These are phyloP conservation scores for Salix koriyanagi DNA, from an alignment of 345 rosid species.

Conservation along the genomic window DNA sequence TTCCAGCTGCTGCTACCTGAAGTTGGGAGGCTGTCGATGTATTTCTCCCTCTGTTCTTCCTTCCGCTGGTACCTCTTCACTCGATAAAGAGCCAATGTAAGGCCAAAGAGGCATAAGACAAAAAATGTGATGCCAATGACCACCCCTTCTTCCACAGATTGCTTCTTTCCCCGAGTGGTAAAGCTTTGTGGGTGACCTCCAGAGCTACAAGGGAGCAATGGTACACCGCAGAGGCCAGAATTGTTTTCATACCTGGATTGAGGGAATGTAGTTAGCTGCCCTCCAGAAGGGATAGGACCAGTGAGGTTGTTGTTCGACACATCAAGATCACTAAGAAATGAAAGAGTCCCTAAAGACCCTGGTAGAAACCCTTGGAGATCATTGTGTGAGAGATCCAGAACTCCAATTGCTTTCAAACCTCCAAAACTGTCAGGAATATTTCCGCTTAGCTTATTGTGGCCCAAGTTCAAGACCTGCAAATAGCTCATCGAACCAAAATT, in stretches of 20 bases:
- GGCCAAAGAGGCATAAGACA: conserved; percentile 54
- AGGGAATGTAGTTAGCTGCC: conserved; percentile 92
- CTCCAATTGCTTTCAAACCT: conserved; percentile 69
- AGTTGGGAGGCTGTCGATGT: conserved; percentile 81
- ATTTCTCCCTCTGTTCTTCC: conserved; percentile 65
- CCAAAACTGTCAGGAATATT: conserved; percentile 75
- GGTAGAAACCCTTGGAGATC: conserved; percentile 70
- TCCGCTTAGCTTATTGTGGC: conserved; percentile 74
- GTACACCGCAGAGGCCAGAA: conserved; percentile 89
- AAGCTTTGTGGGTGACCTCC: conserved; percentile 23
- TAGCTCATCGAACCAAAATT: conserved; percentile 61
- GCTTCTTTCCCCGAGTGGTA: conserved; percentile 31
- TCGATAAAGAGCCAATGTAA: conserved; percentile 56
- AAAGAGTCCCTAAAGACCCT: conserved; percentile 61
- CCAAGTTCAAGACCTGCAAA: conserved; percentile 87
- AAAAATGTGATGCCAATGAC: conserved; percentile 70
- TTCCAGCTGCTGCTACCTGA: conserved; percentile 91
- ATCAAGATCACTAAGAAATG: conserved; percentile 90
- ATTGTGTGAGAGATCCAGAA: conserved; percentile 88
- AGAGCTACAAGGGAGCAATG: conserved; percentile 62
- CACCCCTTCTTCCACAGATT: conserved; percentile 50
- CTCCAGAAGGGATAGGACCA: conserved; percentile 85
- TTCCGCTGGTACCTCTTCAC: conserved; percentile 53
- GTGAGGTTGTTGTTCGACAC: conserved; percentile 87
- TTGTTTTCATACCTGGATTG: conserved; percentile 77